Percentiles rank a stretch among this genome's conserved stretches.
Evolutionary conservation across 2,329 filamentous ascomycete species (phyloP).

Genomic region (Apiospora pterosperma): DNA sequence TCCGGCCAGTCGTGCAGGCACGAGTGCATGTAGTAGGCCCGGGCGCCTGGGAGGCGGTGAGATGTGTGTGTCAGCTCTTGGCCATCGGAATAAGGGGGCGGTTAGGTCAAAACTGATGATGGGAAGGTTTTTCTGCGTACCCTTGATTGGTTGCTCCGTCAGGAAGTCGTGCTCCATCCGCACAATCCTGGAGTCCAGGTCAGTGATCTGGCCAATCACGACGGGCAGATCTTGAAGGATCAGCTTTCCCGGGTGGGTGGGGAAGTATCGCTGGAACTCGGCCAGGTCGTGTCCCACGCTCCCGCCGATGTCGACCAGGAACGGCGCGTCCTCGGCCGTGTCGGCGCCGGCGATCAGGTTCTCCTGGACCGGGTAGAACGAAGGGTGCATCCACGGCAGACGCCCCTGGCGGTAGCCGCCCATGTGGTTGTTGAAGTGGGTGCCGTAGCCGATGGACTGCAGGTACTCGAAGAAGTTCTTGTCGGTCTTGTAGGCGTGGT

Average conservation of each 20-base stretch:
- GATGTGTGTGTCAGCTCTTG: background rate
- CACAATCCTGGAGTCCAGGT: background rate
- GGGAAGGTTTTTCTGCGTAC: background rate
- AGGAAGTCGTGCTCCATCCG: constrained; percentile 2
- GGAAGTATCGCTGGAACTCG: constrained; percentile 7
- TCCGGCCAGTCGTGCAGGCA: constrained; percentile 40
- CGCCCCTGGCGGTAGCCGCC: constrained; percentile 27
- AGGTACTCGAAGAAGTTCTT: constrained; percentile 32
- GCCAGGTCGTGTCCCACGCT: constrained; percentile 12
- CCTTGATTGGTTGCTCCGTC: background rate
- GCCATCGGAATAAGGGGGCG: background rate
- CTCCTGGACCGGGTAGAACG: constrained; percentile 28
- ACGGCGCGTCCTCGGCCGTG: constrained; percentile 1
- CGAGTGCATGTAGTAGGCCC: constrained; percentile 28
- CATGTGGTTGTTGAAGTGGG: constrained; percentile 37
- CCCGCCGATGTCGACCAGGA: constrained; percentile 15
- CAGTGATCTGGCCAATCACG: background rate
- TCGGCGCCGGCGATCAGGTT: constrained; percentile 17
- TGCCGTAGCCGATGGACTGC: constrained; percentile 24
- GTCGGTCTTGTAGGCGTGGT: constrained; percentile 30
- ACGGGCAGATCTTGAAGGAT: background rate
- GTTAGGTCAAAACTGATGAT: background rate
- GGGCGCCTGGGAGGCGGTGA: constrained; percentile 12
- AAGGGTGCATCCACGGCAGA: constrained; percentile 22
- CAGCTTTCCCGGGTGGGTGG: background rate